These are phyloP conservation scores for Kwoniella sp. DNA, from an alignment of 768 basidiomycete genomes.

Conservation along the genomic window DNA sequence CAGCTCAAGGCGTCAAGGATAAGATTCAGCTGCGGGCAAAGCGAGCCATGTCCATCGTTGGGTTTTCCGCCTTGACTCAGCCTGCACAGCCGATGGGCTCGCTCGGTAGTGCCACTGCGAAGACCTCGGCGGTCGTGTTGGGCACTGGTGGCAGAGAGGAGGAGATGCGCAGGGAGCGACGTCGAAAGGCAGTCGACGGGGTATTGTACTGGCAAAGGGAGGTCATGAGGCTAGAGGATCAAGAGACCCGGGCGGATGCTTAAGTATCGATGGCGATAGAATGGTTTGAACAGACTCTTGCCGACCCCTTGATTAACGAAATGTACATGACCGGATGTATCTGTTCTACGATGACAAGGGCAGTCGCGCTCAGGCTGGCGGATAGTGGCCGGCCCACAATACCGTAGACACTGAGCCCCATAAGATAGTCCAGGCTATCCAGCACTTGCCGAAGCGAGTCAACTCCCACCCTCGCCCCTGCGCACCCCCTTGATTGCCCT, in stretches of 20 bases:
- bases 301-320: too few relatives aligned
- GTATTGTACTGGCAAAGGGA: slow-evolving; percentile 44
- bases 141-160: slow-evolving; percentile 37
- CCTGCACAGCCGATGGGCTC: neutral
- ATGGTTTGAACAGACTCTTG: neutral
- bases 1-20: neutral
- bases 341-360: too few relatives aligned
- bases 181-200: slow-evolving; percentile 39
- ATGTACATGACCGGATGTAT: too few relatives aligned
- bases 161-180: slow-evolving; percentile 32
- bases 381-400: slow-evolving; percentile 79
- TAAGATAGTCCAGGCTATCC: slow-evolving; percentile 71
- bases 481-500: neutral
- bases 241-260: slow-evolving; percentile 14
- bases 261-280: neutral
- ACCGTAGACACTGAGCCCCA: slow-evolving; percentile 71
- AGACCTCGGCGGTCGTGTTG: slow-evolving; percentile 19
- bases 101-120: neutral
- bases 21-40: slow-evolving; percentile 8
- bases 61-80: neutral
- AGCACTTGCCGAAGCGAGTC: slow-evolving; percentile 55
- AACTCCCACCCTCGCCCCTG: slow-evolving; percentile 5
- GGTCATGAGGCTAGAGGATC: slow-evolving; percentile 29
- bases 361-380: slow-evolving; percentile 89
- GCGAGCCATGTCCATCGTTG: slow-evolving; percentile 13